Conservation (phyloP, 2,329 filamentous ascomycete genomes). For the Calonectria montana region DNA sequence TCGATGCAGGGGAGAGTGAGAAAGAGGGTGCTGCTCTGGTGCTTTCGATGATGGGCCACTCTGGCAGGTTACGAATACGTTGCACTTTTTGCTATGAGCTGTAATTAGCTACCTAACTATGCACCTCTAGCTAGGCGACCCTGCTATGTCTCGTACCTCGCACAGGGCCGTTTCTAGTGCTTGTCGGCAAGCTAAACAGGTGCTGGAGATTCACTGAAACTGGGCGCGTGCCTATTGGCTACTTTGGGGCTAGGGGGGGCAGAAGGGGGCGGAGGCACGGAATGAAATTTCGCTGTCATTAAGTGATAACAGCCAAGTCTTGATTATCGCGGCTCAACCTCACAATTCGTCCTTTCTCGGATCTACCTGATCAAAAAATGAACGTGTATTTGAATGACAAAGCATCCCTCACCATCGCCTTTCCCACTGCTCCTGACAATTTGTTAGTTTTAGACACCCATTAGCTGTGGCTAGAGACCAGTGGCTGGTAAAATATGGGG, state of each 20-base stretch:
- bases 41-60: background rate
- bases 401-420: no score
- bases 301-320: background rate
- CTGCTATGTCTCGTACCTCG: background rate
- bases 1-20: conserved; percentile 9
- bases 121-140: background rate
- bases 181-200: background rate
- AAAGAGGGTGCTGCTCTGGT: background rate
- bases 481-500: background rate
- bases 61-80: conserved; percentile 11
- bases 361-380: background rate
- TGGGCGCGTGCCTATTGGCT: conserved; percentile 35
- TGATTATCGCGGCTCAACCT: background rate
- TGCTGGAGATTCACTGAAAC: conserved; percentile 12
- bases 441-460: no score
- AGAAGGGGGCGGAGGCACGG: conserved; percentile 14
- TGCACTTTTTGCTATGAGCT: conserved; percentile 1
- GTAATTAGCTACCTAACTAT: background rate
- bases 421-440: no score
- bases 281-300: conserved; percentile 33
- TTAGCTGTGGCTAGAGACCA: background rate
- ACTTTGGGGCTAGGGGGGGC: conserved; percentile 25
- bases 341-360: background rate
- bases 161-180: conserved; percentile 1
- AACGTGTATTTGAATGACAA: no score